phyloP scores from a whole-genome alignment of 2,329 filamentous ascomycete genomes.

The Cytospora paraplurivora region DNA sequence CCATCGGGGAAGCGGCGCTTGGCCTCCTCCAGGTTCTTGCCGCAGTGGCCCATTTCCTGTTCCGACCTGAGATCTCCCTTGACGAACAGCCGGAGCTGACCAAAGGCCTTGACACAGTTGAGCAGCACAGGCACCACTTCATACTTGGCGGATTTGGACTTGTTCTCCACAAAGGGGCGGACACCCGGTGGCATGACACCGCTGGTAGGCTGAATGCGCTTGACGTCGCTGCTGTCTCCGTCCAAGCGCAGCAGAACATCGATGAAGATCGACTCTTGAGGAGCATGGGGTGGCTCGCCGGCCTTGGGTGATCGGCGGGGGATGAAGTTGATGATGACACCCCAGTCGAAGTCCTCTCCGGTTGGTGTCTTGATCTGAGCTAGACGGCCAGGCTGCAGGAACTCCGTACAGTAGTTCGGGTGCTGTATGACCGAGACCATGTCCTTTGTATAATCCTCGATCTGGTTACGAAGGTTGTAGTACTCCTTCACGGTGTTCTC shows the following conservation, averaged over 20 bases:
- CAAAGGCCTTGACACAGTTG: constrained; percentile 81
- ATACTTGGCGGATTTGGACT: constrained; percentile 64
- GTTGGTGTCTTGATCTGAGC: constrained; percentile 78
- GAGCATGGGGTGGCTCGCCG: constrained; percentile 66
- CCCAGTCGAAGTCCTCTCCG: constrained; percentile 90
- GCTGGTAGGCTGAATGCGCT: constrained; percentile 55
- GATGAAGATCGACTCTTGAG: constrained; percentile 78
- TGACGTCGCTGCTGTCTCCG: constrained; percentile 51
- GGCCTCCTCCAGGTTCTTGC: constrained; percentile 75
- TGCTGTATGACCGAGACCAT: constrained; percentile 92
- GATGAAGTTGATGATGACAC: constrained; percentile 76
- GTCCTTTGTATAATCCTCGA: constrained; percentile 81
- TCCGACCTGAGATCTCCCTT: constrained; percentile 72
- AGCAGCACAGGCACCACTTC: constrained; percentile 86
- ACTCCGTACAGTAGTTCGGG: constrained; percentile 81
- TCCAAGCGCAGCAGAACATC: constrained; percentile 74
- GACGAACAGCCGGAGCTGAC: constrained; percentile 80
- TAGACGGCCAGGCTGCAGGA: constrained; percentile 83
- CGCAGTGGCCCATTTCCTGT: constrained; percentile 67
- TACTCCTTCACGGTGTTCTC: constrained; percentile 92
- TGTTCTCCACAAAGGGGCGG: constrained; percentile 58
- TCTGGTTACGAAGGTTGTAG: constrained; percentile 82
- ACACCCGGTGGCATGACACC: constrained; percentile 65
- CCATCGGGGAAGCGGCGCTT: constrained; percentile 90
- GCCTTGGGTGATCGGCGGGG: constrained; percentile 67